These are phyloP conservation scores for Malus hybrid DNA, from an alignment of 331 rosid species.

Conservation along the genomic window DNA sequence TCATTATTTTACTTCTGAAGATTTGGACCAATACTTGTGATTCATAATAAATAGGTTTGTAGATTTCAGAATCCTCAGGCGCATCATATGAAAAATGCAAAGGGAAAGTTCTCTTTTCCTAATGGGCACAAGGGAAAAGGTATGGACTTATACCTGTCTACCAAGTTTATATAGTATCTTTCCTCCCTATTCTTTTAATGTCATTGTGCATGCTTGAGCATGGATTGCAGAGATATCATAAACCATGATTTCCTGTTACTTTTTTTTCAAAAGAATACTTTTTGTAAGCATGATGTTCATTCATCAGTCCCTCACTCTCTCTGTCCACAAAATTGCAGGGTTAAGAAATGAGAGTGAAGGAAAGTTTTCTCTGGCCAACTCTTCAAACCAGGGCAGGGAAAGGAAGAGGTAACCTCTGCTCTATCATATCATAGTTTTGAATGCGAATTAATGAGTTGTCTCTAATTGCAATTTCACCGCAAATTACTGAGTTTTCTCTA, in stretches of 20 bases:
- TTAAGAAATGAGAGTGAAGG: constrained; percentile 31
- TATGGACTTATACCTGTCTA: constrained; percentile 24
- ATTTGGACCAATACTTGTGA: constrained; percentile 11
- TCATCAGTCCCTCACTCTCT: not conserved
- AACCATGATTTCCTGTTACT: not conserved
- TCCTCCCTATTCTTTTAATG: not conserved
- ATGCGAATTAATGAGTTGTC: not conserved
- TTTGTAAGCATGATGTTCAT: not conserved
- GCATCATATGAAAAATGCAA: constrained; percentile 41
- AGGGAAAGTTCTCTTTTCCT: constrained; percentile 30
- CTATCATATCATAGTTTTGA: not conserved
- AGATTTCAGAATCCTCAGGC: constrained; percentile 71
- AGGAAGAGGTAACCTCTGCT: constrained; percentile 46
- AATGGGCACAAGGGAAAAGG: constrained; percentile 49
- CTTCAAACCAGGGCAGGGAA: constrained; percentile 34
- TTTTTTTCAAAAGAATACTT: not conserved
- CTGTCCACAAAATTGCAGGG: constrained; percentile 33
- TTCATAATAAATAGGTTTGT: constrained; percentile 16
- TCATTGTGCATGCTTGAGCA: not conserved
- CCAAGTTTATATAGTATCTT: not conserved
- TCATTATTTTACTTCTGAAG: constrained; percentile 1
- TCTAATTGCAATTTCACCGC: too few relatives aligned
- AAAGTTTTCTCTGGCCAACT: constrained; percentile 5
- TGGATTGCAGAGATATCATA: not conserved
- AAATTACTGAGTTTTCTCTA: not conserved